phyloP scores from a whole-genome alignment of 768 basidiomycete genomes.

The Dendrothele bispora region DNA sequence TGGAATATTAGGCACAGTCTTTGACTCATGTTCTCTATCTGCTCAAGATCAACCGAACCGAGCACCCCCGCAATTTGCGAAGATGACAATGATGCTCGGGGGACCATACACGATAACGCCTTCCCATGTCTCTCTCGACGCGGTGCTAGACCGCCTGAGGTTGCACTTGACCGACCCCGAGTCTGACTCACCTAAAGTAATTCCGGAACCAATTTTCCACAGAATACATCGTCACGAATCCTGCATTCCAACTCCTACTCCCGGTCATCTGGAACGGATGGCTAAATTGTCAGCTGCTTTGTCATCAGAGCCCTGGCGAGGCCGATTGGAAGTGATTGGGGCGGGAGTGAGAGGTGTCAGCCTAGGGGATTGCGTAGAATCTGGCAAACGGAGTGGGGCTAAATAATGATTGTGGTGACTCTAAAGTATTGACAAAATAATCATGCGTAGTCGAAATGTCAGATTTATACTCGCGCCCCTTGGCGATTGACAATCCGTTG shows the following conservation, averaged over 20 bases:
- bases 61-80: constrained; percentile 48
- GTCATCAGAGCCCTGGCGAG: constrained; percentile 38
- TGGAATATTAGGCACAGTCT: constrained; percentile 81
- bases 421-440: too few relatives aligned
- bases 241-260: constrained; percentile 78
- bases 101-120: constrained; percentile 24
- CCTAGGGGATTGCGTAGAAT: constrained; percentile 81
- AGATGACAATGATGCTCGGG: constrained; percentile 82
- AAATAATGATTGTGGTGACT: too few relatives aligned
- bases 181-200: constrained; percentile 17
- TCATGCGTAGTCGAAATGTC: too few relatives aligned
- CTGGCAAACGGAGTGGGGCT: constrained; percentile 63
- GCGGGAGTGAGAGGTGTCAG: constrained; percentile 87
- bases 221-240: constrained; percentile 52
- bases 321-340: constrained; percentile 67
- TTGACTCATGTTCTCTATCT: constrained; percentile 79
- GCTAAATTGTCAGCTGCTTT: constrained; percentile 51
- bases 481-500: too few relatives aligned
- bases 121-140: constrained; percentile 22
- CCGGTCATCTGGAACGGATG: constrained; percentile 76
- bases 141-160: constrained; percentile 37
- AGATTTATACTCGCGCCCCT: too few relatives aligned
- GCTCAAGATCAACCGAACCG: constrained; percentile 51
- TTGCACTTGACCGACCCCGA: constrained; percentile 37
- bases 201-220: constrained; percentile 59